Evolutionary conservation across 2,329 filamentous ascomycete genomes (phyloP), one percentile per base, ranked within the genome.

Genomic region (Bipolaris victoriae): DNA sequence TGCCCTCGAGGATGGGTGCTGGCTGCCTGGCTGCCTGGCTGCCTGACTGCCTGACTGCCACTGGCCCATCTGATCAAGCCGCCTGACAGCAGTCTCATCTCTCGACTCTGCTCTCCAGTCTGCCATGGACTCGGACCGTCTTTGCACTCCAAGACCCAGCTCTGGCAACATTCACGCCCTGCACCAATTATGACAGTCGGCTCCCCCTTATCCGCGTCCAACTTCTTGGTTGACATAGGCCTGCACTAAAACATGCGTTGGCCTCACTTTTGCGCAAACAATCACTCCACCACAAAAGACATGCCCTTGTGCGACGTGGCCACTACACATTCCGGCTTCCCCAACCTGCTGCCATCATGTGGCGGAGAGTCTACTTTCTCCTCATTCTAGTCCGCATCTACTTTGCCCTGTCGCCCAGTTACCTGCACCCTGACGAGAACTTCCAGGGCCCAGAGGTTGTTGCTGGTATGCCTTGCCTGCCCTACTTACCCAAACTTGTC

Each of bases 371-470:
- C 62, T 97, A 97, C 79, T 83, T 98, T 62, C 80, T 96, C 55
- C 83, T 99, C 69, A 83, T 96, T 71, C 82, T 95, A 66, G 86
- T 97, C 71, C 90, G 95, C 77, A 84, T 98, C 72, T 98, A 94
- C 85, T 94, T 98, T 76, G 94, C 95, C 59, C 81, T 98, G 64
- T 93, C 90, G 62, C 91, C 95, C 57, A 98, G 94, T 82, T 99
- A 99, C 78, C 86, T 99, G 45, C 95, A 99, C 77, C 95, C 95
- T 5, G 95, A 99, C 80, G 95, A 99, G 83, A 95, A 98, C 82
- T 99, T 99, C 72, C 95, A 99, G 80, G 95, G 95, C 35, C 95
- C 95, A 15, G 95, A 99, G 81, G 89, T 98, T 64, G 95, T 98
- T 72, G 93, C 94, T 72, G 94, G 94, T 97, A 69, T 49, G 67